Percentiles rank a stretch among this genome's conserved stretches.
phyloP scores from a whole-genome alignment of 768 basidiomycete species.

The Lactarius sp. region DNA sequence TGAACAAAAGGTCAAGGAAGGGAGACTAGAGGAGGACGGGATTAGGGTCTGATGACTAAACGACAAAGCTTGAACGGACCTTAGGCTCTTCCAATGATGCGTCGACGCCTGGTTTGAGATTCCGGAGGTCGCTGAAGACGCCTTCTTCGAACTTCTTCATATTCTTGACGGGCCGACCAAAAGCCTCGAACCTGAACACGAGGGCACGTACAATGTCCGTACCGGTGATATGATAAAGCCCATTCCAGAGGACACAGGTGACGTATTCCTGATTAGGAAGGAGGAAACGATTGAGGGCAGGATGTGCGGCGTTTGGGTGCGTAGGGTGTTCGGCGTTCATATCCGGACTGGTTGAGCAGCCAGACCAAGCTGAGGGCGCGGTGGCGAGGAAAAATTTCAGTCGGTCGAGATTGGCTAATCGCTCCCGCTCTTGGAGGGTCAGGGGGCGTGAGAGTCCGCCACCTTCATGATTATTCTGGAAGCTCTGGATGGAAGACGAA shows the following conservation, averaged over 20 bases:
- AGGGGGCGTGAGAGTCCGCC: constrained; percentile 50
- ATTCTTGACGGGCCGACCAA: constrained; percentile 83
- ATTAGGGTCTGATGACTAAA: constrained; percentile 17
- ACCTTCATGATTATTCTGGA: constrained; percentile 14
- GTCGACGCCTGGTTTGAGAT: constrained; percentile 90
- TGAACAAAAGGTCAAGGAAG: constrained; percentile 91
- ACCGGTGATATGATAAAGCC: constrained; percentile 90
- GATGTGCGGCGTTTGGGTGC: constrained; percentile 56
- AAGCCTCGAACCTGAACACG: constrained; percentile 91
- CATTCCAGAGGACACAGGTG: constrained; percentile 88
- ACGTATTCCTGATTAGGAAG: constrained; percentile 87
- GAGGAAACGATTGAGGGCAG: constrained; percentile 78
- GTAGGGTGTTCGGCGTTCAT: constrained; percentile 21
- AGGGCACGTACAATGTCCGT: constrained; percentile 95
- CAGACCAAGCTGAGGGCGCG: constrained; percentile 71
- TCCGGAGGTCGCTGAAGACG: constrained; percentile 88
- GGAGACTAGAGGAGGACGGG: constrained; percentile 59
- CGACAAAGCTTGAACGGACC: constrained; percentile 37
- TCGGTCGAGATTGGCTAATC: constrained; percentile 68
- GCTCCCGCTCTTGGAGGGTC: constrained; percentile 59
- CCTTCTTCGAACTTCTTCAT: constrained; percentile 99
- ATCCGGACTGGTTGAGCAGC: constrained; percentile 31
- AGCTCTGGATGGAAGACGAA: constrained; percentile 21
- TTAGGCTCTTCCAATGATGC: constrained; percentile 96
- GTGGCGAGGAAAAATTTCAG: constrained; percentile 89